Conservation (phyloP, 1,284 basidiomycete genomes). For the Papiliotrema terrestris region DNA sequence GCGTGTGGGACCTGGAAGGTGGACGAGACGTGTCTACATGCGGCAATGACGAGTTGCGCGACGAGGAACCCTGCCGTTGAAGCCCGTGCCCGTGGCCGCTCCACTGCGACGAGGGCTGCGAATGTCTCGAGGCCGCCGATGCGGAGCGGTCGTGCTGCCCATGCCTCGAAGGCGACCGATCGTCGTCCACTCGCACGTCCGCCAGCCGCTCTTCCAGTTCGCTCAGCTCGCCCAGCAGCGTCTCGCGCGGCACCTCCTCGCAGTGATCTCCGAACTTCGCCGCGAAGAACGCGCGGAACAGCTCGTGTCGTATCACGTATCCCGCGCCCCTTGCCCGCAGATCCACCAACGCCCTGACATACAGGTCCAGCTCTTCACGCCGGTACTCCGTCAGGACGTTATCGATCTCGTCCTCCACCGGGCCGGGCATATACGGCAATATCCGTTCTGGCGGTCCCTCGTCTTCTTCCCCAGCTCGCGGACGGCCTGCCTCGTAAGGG, state of each 20-base stretch:
- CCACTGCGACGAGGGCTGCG: constrained; percentile 14
- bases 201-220: constrained; percentile 57
- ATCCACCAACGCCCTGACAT: constrained; percentile 72
- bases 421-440: constrained; percentile 94
- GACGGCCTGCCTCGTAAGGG: constrained; percentile 80
- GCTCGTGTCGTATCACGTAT: constrained; percentile 74
- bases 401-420: constrained; percentile 72
- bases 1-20: background rate
- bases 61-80: constrained; percentile 12
- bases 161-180: background rate
- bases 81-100: constrained; percentile 6
- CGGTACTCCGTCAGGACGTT: constrained; percentile 79
- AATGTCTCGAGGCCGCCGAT: constrained; percentile 20
- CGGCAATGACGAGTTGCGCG: constrained; percentile 3
- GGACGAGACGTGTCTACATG: background rate
- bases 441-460: constrained; percentile 58
- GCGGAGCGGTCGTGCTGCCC: constrained; percentile 10
- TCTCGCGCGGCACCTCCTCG: constrained; percentile 62
- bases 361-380: constrained; percentile 80
- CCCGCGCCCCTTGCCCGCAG: constrained; percentile 64
- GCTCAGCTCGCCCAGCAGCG: constrained; percentile 64
- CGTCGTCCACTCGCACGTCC: constrained; percentile 22
- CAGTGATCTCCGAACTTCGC: constrained; percentile 80
- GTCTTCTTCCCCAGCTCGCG: constrained; percentile 44
- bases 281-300: constrained; percentile 81